Evolutionary conservation across 371 early-diverging fungal genomes (phyloP), one percentile per base, ranked within the genome.

Genomic region (Mortierella sp.): DNA sequence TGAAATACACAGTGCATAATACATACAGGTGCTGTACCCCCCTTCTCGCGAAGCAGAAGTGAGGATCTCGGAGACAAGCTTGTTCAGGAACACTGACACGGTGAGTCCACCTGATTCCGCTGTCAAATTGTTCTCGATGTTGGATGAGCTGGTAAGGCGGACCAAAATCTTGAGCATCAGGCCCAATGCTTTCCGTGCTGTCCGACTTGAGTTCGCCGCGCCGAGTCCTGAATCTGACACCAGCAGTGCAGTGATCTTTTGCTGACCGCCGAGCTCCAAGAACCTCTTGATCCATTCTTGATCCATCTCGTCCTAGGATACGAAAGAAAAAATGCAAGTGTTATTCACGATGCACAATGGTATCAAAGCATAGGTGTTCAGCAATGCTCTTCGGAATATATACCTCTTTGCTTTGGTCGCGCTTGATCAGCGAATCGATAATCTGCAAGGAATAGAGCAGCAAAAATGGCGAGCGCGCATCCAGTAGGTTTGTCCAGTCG

Each of bases 391-490:
- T 11, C 24, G 24, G 2, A 41, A 10, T 48, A 11, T 72, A 14
- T 75, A 77, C 83, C 71, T 78, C 65, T 16, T 24, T 55, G 18
- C 60, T 77, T 68, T 89, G 87, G 16, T 83, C 87, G 2, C 80
- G 84, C 58, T 79, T 84, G 71, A 89, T 80, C 43, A 90, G 68
- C 16, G 77, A 82, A 65, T 88, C 79, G 12, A 90, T 68, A 48
- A 90, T 90, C 58, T 90, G 90, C 38, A 90, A 58, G 10, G 90
- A 80, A 74, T 90, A 90, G 35, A 90, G 83, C 29, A 90, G 79
- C 72, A 87, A 71, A 72, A 90, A 90, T 2, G 90, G 89, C 5
- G 89, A 88, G 32, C 88, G 81, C 10, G 77, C 75, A 76, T 90
- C 90, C 68, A 89, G 38, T 3, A 88, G 35, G 21, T 65, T 56